phyloP scores from a whole-genome alignment of 805 yeast genomes.

The Kurtzmaniella cleridarum region DNA sequence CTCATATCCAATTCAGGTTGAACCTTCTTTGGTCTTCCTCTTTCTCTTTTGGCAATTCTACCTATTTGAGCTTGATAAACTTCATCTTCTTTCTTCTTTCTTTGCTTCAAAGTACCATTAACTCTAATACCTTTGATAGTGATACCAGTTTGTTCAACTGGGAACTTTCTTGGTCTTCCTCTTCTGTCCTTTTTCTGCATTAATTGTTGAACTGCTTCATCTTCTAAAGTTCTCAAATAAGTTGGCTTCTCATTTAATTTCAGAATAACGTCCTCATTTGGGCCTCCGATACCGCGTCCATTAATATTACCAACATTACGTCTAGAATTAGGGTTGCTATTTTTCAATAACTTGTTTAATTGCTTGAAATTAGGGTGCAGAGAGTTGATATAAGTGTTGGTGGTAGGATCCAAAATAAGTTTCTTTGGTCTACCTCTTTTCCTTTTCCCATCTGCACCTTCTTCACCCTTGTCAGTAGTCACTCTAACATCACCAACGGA shows the following conservation, averaged over 20 bases:
- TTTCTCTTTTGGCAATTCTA: conserved; percentile 9
- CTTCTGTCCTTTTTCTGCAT: conserved; percentile 38
- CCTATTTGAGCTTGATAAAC: conserved; percentile 2
- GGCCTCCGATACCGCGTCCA: conserved; percentile 9
- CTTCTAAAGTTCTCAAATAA: conserved; percentile 22
- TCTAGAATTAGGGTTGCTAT: conserved; percentile 4
- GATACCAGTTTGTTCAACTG: conserved; percentile 40
- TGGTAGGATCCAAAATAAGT: conserved; percentile 36
- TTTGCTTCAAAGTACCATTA: conserved; percentile 24
- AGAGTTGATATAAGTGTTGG: conserved; percentile 36
- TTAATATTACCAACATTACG: conserved; percentile 5
- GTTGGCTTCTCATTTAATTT: conserved; percentile 25
- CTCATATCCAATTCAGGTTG: too few relatives aligned
- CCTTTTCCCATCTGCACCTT: conserved; percentile 20
- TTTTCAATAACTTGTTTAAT: conserved; percentile 23
- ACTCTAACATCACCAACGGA: not conserved
- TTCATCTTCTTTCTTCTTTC: conserved; percentile 8
- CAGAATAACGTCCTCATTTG: conserved; percentile 8
- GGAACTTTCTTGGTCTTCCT: conserved; percentile 48
- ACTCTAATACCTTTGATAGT: conserved; percentile 40
- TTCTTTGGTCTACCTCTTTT: conserved; percentile 40
- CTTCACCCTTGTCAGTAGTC: conserved; percentile 4
- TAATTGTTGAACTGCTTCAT: conserved; percentile 29
- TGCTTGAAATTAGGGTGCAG: conserved; percentile 37
- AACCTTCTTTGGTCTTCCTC: conserved; percentile 11